These are phyloP conservation scores for Ophioceras dolichostomum DNA, from an alignment of 2,329 filamentous ascomycete species.

Conservation along the genomic window DNA sequence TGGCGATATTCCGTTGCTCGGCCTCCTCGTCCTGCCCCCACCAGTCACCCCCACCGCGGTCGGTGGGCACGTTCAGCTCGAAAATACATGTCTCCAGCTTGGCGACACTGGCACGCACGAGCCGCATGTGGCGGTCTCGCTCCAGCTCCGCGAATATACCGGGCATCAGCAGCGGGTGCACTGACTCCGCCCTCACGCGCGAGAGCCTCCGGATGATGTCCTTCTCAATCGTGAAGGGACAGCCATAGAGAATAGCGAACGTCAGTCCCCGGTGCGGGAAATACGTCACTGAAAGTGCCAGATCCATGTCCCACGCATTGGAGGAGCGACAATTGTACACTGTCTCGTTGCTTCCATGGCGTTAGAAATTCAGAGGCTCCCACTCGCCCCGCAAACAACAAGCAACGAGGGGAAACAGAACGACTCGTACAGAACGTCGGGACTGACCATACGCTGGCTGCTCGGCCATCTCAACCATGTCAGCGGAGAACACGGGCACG, in stretches of 20 bases:
- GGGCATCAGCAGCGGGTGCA: constrained; percentile 15
- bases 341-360: too few species aligned
- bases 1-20: constrained; percentile 6
- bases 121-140: constrained; percentile 10
- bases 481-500: constrained; percentile 10
- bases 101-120: constrained; percentile 10
- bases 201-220: constrained; percentile 9
- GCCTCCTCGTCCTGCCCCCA: too few species aligned
- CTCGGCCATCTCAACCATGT: constrained; percentile 6
- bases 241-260: constrained; percentile 14
- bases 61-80: constrained; percentile 9
- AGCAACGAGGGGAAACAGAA: too few species aligned
- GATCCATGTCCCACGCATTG: constrained; percentile 14
- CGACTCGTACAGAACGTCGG: too few species aligned
- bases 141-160: constrained; percentile 19
- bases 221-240: constrained; percentile 5
- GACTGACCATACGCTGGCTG: constrained; percentile 7
- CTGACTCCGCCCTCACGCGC: neutral
- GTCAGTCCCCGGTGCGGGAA: constrained; percentile 11
- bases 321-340: constrained; percentile 14
- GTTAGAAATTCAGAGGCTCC: too few species aligned
- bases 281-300: constrained; percentile 13
- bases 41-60: too few species aligned
- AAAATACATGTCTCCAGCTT: constrained; percentile 12
- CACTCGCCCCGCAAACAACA: too few species aligned